Conservation (phyloP, 1,284 basidiomycete species). For the Irpex rosettiformis region DNA sequence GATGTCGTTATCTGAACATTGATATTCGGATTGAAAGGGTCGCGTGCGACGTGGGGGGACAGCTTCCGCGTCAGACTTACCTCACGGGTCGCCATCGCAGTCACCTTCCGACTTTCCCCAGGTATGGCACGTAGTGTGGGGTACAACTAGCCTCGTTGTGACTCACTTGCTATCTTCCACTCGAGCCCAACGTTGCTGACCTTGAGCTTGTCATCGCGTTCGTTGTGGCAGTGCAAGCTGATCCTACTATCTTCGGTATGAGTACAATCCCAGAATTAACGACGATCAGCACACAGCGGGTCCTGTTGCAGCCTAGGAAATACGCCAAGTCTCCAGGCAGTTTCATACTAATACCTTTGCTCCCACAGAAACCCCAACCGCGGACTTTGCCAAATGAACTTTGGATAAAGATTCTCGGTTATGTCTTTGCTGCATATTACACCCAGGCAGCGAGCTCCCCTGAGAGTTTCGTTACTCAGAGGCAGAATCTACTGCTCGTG, state of each 20-base stretch:
- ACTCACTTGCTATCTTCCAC: neutral
- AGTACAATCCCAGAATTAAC: too few species aligned
- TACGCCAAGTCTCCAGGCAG: slow-evolving; percentile 45
- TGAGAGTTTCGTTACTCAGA: slow-evolving; percentile 16
- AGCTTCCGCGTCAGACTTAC: neutral
- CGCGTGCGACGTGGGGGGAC: neutral
- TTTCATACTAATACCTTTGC: slow-evolving; percentile 64
- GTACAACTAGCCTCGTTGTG: neutral
- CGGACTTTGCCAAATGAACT: slow-evolving; percentile 66
- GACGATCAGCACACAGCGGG: neutral
- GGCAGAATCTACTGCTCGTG: slow-evolving; percentile 45
- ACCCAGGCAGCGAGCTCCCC: slow-evolving; percentile 5
- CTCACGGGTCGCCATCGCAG: neutral
- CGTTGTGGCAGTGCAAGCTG: too few species aligned
- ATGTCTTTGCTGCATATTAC: slow-evolving; percentile 37
- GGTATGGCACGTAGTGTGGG: neutral
- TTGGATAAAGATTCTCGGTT: slow-evolving; percentile 61
- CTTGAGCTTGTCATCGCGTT: neutral
- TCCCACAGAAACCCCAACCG: slow-evolving; percentile 47
- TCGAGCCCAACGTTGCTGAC: neutral
- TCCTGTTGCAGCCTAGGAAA: slow-evolving; percentile 38
- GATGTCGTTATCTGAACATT: too few species aligned
- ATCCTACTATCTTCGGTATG: too few species aligned
- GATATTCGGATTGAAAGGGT: too few species aligned
- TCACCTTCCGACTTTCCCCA: neutral